Percentiles rank a stretch among this genome's conserved stretches.
phyloP scores from a whole-genome alignment of 2,329 filamentous ascomycete genomes.

The Aspergillus persii region DNA sequence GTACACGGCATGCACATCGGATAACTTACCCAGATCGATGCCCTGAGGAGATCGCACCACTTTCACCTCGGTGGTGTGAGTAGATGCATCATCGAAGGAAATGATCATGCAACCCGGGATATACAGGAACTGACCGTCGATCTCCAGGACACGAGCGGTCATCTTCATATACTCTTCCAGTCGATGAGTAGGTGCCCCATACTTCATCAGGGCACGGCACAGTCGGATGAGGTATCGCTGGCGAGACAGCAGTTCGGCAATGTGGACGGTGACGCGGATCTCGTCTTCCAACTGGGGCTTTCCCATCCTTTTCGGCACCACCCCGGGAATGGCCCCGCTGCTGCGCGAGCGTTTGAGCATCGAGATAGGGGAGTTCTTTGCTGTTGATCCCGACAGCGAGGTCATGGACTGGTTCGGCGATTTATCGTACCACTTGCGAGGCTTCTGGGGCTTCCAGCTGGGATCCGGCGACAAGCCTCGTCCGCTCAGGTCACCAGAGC shows the following conservation, averaged over 20 bases:
- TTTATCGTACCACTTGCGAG: slow-evolving; percentile 43
- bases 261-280: slow-evolving; percentile 60
- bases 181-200: slow-evolving; percentile 87
- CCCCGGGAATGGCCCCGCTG: slow-evolving; percentile 29
- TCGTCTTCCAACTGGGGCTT: slow-evolving; percentile 47
- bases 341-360: slow-evolving; percentile 38
- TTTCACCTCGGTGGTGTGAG: slow-evolving; percentile 50
- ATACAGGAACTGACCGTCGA: slow-evolving; percentile 88
- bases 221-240: slow-evolving; percentile 84
- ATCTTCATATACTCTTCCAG: slow-evolving; percentile 90
- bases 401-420: slow-evolving; percentile 34
- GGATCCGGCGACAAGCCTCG: slow-evolving; percentile 34
- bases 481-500: slow-evolving; percentile 30
- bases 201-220: slow-evolving; percentile 85
- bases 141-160: slow-evolving; percentile 82
- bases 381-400: slow-evolving; percentile 32
- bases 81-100: slow-evolving; percentile 66
- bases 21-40: slow-evolving; percentile 46
- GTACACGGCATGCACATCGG: slow-evolving; percentile 48
- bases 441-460: slow-evolving; percentile 28
- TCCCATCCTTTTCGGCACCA: slow-evolving; percentile 28
- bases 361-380: slow-evolving; percentile 29
- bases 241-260: slow-evolving; percentile 69
- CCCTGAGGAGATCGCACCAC: slow-evolving; percentile 45
- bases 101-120: slow-evolving; percentile 94